Evolutionary conservation across 352 stramenopile genomes (phyloP).

Genomic region (Pythium phragmitis): DNA sequence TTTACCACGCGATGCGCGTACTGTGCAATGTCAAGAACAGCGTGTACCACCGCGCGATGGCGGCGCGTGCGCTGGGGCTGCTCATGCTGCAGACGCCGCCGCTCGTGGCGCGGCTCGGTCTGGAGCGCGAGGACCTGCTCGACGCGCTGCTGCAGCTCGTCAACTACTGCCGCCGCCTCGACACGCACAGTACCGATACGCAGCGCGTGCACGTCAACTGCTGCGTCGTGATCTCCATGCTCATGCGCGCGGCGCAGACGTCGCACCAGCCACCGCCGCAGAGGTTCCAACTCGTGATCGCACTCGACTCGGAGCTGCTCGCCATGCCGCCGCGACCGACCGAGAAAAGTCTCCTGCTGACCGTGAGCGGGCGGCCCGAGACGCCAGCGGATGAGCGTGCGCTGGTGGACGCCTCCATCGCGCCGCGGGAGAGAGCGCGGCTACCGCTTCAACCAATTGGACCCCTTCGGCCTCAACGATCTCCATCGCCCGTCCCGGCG

Average conservation of each 20-base stretch:
- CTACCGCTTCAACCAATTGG: conserved; percentile 12
- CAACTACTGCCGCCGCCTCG: conserved; percentile 50
- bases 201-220: conserved; percentile 79
- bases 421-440: not conserved
- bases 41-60: conserved; percentile 63
- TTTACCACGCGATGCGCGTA: conserved; percentile 39
- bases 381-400: conserved; percentile 9
- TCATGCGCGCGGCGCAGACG: conserved; percentile 63
- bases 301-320: conserved; percentile 69
- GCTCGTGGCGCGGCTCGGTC: conserved; percentile 39
- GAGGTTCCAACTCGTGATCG: conserved; percentile 48
- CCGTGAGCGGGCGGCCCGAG: conserved; percentile 44
- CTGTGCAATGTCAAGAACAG: conserved; percentile 68
- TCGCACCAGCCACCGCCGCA: conserved; percentile 16
- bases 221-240: conserved; percentile 81
- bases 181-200: conserved; percentile 49
- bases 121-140: conserved; percentile 68
- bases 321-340: conserved; percentile 45
- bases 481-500: too few relatives aligned
- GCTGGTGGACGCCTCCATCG: not conserved
- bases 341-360: conserved; percentile 48
- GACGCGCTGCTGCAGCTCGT: conserved; percentile 76
- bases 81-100: conserved; percentile 45
- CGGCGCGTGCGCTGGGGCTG: conserved; percentile 62
- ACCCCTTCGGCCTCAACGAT: not conserved